Evolutionary conservation across 768 basidiomycete genomes (phyloP), one percentile per base, ranked within the genome.

Genomic region (Panaeolus cyanescens): DNA sequence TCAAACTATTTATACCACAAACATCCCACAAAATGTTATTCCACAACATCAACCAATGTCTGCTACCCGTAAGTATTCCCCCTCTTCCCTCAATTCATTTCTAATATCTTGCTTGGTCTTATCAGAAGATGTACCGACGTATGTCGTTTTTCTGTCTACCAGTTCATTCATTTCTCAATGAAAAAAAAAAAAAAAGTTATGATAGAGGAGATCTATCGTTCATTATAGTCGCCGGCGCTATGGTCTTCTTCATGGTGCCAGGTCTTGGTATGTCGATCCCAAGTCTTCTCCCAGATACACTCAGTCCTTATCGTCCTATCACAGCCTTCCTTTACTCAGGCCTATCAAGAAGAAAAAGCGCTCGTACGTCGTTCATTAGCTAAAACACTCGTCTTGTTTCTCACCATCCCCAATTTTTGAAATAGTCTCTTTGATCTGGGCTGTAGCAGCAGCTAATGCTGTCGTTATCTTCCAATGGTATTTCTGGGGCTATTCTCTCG

Each of bases 391-490:
- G 8, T 20, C 19, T 50, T 53, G 30, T n/a, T 45, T 39, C 39
- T 54, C 59, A 30, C 50, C 31, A 19, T 25, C 64, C 59, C 60
- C 34, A 59, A 55, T 22, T 22, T 68, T 32, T 32, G 31, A 10
- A 28, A 32, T 58, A 82, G 82, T 93, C 20, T 85, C 89, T 28
- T 72, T 93, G n/a, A 86, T 92, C 56, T 92, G 89, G 89, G 87
- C 82, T 10, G 88, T 90, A 61, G 79, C 84, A 34, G 89, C 88
- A 4, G 83, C 85, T 67, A 92, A 92, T 66, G 90, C 89, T 6
- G 79, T 92, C 63, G 85, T 85, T 63, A 87, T 92, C 60, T 87
- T 92, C 72, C 89, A 91, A 68, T 93, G 91, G 91, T 93, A 83
- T 63, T 80, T 83, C 70, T 81, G 80, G 80, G 80, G 73, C 9